phyloP scores from a whole-genome alignment of 2,329 filamentous ascomycete genomes.

The Claviceps humidiphila region DNA sequence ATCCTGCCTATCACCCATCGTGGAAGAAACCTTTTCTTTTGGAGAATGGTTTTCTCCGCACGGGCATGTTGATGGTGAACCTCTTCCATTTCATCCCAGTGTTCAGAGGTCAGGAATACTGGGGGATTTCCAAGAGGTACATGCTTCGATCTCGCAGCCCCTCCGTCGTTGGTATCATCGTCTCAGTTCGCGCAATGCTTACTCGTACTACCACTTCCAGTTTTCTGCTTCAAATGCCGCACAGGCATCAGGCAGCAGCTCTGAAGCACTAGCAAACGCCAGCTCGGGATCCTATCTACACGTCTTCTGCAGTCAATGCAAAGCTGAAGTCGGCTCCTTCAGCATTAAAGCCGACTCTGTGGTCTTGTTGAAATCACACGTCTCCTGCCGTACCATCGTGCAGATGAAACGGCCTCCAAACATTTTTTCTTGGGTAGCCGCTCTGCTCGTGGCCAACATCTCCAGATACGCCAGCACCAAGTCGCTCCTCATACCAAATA shows the following conservation, averaged over 20 bases:
- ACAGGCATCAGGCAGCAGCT: conserved; percentile 17
- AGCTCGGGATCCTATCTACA: conserved; percentile 20
- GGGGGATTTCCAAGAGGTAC: conserved; percentile 38
- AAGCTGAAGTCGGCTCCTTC: conserved; percentile 32
- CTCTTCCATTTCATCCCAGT: conserved; percentile 30
- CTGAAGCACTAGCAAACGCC: conserved; percentile 14
- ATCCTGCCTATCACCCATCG: conserved; percentile 17
- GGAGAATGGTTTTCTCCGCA: conserved; percentile 26
- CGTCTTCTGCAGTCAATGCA: conserved; percentile 33
- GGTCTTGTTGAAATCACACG: conserved; percentile 45
- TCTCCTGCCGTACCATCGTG: conserved; percentile 26
- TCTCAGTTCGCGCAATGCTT: conserved; percentile 8
- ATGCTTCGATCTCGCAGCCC: conserved; percentile 13
- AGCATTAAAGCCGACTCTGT: conserved; percentile 31
- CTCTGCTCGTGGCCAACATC: conserved; percentile 38
- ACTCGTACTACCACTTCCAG: conserved; percentile 15
- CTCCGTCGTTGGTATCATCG: neutral
- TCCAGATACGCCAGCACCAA: conserved; percentile 45
- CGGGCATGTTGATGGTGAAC: conserved; percentile 15
- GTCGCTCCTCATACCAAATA: conserved; percentile 33
- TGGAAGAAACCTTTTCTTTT: conserved; percentile 25
- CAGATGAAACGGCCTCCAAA: conserved; percentile 19
- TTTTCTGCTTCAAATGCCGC: conserved; percentile 23
- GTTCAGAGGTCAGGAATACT: conserved; percentile 34
- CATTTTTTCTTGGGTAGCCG: conserved; percentile 37